Base-by-base conservation (phyloP, 805 yeast species). In the Metschnikowia anglica region DNA sequence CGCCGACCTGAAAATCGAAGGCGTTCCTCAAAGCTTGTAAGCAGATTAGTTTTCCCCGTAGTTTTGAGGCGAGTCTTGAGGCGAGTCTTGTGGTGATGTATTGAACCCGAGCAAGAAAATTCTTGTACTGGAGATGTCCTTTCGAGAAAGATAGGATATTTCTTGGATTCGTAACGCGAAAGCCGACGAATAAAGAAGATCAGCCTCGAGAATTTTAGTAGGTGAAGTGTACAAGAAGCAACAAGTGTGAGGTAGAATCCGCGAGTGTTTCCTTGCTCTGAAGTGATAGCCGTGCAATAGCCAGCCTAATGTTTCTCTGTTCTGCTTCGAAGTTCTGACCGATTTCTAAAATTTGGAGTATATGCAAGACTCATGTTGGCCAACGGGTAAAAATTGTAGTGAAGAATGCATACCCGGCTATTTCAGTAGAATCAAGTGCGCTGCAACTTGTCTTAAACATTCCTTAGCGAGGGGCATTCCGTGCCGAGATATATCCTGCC, bases 81-180 rank as follows among this genome's bases (percentile, higher is more conserved):
- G n/a, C n/a, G n/a, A n/a, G n/a, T n/a, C n/a, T n/a, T n/a, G n/a
- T n/a, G n/a, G n/a, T n/a, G n/a, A n/a, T n/a, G n/a, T n/a, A n/a
- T n/a, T n/a, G n/a, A n/a, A n/a, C n/a, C n/a, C n/a, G n/a, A n/a
- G n/a, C n/a, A n/a, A n/a, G 3, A 26, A 26, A 12, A n/a, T 26
- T n/a, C 9, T 20, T 32, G 38, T 12, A 17, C 31, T 27, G 33
- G 19, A 28, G 18, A 36, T 17, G 13, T 36, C 21, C 13, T 29
- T 28, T 27, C 16, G 31, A 5, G 8, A 21, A 9, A 20, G 26
- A 12, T 25, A 20, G 32, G 39, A 15, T 25, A 28, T 19, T 36
- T 21, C 20, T 36, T 13, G 39, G 25, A 19, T 18, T 5, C 21
- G 28, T 23, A 37, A 37, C 35, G 41, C 41, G 41, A 37, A 37